A percentile compares a stretch with the other conserved stretches of the same genome.
Evolutionary conservation across 2,329 filamentous ascomycete genomes (phyloP).

Genomic region (Apiospora arundinis): DNA sequence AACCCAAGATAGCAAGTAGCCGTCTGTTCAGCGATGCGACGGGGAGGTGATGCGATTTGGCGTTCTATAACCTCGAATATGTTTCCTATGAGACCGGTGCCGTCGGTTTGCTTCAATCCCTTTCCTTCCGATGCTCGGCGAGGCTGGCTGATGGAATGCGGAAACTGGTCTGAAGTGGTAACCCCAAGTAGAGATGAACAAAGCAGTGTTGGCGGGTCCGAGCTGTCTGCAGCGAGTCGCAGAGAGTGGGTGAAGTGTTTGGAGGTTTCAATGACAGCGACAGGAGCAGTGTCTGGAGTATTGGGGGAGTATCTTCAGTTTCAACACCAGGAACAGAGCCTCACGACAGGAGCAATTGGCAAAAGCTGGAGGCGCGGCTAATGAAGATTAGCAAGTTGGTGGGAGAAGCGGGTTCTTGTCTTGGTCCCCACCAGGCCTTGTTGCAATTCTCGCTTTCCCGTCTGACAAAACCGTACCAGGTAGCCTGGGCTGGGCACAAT

Average conservation of each 20-base stretch:
- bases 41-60: neutral
- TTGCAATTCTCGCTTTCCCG: slow-evolving; percentile 12
- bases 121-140: neutral
- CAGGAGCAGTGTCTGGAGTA: neutral
- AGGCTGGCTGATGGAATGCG: neutral
- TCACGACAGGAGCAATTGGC: neutral
- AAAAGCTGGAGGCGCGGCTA: slow-evolving; percentile 13
- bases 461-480: slow-evolving; percentile 11
- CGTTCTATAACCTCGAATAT: neutral
- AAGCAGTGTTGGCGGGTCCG: neutral
- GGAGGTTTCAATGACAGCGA: neutral
- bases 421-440: neutral
- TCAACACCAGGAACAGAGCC: slow-evolving; percentile 15
- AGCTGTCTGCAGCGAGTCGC: neutral
- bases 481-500: slow-evolving; percentile 9
- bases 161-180: neutral
- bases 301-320: neutral
- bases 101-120: neutral
- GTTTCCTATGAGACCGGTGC: neutral
- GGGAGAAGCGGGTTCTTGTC: slow-evolving; percentile 11
- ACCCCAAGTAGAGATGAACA: neutral
- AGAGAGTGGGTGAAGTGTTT: neutral
- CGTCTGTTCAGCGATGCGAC: neutral
- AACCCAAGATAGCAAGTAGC: neutral
- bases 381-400: slow-evolving; percentile 18